Percentiles rank a stretch among this genome's conserved stretches.
These are phyloP conservation scores for Oryza meridionalis DNA, from an alignment of 176 grass and related monocot species.

Conservation along the genomic window DNA sequence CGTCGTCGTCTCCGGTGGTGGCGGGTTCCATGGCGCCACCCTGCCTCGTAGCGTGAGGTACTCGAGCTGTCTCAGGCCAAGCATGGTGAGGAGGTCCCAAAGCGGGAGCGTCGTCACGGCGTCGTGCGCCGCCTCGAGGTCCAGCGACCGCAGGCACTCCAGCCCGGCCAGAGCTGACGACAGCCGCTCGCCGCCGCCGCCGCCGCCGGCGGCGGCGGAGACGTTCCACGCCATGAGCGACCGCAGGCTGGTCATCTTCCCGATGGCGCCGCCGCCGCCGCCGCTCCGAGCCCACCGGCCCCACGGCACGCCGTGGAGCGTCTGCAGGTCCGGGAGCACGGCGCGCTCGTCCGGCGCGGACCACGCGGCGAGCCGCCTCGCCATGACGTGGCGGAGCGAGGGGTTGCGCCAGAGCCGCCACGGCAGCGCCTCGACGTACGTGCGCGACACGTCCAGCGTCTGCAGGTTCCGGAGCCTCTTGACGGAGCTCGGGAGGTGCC, in stretches of 20 bases:
- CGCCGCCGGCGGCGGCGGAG: not conserved
- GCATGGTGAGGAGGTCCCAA: not conserved
- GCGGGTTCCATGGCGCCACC: not conserved
- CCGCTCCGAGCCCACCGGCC: constrained; percentile 5
- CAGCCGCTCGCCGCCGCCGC: too few relatives aligned
- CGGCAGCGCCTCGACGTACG: not conserved
- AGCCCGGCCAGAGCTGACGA: not conserved
- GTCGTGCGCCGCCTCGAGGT: not conserved
- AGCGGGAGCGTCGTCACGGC: not conserved
- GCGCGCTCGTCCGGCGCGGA: not conserved
- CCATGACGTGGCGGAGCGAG: constrained; percentile 17
- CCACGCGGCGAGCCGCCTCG: not conserved
- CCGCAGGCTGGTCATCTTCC: constrained; percentile 12
- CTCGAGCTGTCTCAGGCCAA: not conserved
- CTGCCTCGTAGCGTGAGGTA: not conserved
- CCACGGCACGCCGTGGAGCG: constrained; percentile 14
- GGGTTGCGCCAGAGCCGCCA: not conserved
- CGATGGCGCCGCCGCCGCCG: not conserved
- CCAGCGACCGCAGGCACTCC: constrained; percentile 13
- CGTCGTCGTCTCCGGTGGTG: too few relatives aligned
- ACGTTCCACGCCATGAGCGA: constrained; percentile 1
- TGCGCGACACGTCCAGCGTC: constrained; percentile 7
- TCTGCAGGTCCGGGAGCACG: not conserved
- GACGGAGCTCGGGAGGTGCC: not conserved
- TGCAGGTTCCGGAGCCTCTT: constrained; percentile 13